These are phyloP conservation scores for Botrytis tulipae DNA, from an alignment of 2,329 filamentous ascomycete genomes.

Conservation along the genomic window DNA sequence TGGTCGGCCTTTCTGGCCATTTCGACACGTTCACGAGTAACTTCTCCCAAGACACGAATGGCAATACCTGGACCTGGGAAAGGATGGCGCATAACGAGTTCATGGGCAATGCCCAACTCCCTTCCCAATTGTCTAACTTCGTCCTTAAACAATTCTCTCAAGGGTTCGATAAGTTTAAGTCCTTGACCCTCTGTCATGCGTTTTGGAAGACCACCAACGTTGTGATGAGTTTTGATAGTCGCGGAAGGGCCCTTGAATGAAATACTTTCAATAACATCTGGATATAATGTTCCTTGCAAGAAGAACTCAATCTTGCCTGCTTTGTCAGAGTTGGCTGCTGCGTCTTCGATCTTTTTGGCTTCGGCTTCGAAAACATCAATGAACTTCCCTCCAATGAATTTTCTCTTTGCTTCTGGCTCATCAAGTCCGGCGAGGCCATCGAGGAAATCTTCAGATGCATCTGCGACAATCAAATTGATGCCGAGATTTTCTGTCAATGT, in stretches of 20 bases:
- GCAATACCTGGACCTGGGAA: constrained; percentile 73
- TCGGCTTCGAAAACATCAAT: constrained; percentile 83
- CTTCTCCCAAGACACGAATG: constrained; percentile 74
- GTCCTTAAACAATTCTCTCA: constrained; percentile 80
- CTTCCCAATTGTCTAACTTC: constrained; percentile 71
- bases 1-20: constrained; percentile 76
- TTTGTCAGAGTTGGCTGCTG: constrained; percentile 61
- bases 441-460: constrained; percentile 78
- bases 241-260: constrained; percentile 70
- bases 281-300: constrained; percentile 76
- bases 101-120: constrained; percentile 66
- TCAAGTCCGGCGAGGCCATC: constrained; percentile 68
- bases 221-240: constrained; percentile 74
- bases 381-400: constrained; percentile 79
- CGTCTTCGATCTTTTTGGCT: constrained; percentile 70
- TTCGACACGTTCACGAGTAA: constrained; percentile 74
- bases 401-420: constrained; percentile 84
- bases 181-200: constrained; percentile 51
- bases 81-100: constrained; percentile 76
- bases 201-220: constrained; percentile 63
- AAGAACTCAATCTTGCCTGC: constrained; percentile 83
- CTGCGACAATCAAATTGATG: constrained; percentile 86
- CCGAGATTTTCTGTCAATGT: constrained; percentile 76
- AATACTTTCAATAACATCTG: constrained; percentile 58
- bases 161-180: constrained; percentile 72